Evolutionary conservation across 768 basidiomycete species (phyloP), one percentile per base, ranked within the genome.

Genomic region (Trametes cingulata): DNA sequence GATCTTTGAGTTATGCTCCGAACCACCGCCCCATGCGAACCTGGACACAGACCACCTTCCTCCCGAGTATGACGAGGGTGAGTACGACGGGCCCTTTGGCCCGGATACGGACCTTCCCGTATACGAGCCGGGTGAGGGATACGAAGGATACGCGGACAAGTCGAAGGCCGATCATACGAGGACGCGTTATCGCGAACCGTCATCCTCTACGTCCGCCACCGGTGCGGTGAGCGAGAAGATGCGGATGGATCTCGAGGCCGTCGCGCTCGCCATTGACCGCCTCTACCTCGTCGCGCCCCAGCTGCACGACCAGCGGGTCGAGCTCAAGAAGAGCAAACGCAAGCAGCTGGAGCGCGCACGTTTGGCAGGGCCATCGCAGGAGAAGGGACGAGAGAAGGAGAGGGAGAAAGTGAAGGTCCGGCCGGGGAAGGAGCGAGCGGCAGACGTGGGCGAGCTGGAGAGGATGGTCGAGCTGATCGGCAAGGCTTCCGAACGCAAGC

Each of bases 271-370:
- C 29, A 95, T 99, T 67, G 95, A 96, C 71, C 80, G 94, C 37
- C 76, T 98, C 12, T 93, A 97, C 72, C 73, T 83, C 8, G 90
- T 88, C 29, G 86, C 93, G 0, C 95, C 96, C 0, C 95, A 96
- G 71, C 74, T 98, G 41, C 85, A 89, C 60, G 89, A 95, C 70
- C 96, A 99, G 72, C 85, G 97, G 0, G 93, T 91, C n/a, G 95
- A 95, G 71, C 82, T 96, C 45, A 87, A 88, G 67, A 80, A 80
- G 6, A 76, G 83, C 24, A 90, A 92, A 69, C 66, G 87, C 14
- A 82, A 82, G 13, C 82, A 93, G 72, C 82, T 93, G 77, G 90
- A 92, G 72, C 81, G 81, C 43, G 92, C 90, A 5, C 75, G 83
- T 43, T 74, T 74, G 54, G 76, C 78, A 41, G 82, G 79, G 10